Percentiles rank a stretch among this genome's conserved stretches.
phyloP scores from a whole-genome alignment of 2,329 filamentous ascomycete species.

The Trichoderma simmonsii region DNA sequence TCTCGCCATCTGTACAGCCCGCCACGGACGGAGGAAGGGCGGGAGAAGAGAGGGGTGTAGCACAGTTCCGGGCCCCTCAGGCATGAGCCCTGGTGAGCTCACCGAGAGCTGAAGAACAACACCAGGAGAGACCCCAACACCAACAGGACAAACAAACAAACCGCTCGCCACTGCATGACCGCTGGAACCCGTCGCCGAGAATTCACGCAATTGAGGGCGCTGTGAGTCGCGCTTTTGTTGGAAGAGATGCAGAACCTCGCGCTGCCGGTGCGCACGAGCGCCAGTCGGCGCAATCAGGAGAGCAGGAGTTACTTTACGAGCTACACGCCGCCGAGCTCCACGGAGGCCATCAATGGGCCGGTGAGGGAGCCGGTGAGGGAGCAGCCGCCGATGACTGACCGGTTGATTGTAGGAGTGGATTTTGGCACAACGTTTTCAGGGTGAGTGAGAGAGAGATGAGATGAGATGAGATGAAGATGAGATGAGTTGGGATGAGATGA shows the following conservation, averaged over 20 bases:
- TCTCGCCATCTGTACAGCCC: not conserved
- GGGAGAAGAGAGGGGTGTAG: not conserved
- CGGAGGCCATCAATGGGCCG: constrained; percentile 61
- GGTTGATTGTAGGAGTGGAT: constrained; percentile 74
- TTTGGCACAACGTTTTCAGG: constrained; percentile 84
- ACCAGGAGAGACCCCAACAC: not conserved
- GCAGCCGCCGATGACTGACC: constrained; percentile 53
- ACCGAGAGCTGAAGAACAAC: not conserved
- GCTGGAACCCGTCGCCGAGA: not conserved
- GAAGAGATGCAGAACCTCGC: constrained; percentile 39
- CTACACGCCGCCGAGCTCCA: constrained; percentile 53
- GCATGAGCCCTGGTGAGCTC: not conserved
- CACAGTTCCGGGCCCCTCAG: not conserved
- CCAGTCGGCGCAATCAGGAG: constrained; percentile 51
- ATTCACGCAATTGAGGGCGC: not conserved
- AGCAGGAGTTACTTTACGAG: constrained; percentile 56
- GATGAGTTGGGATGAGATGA: not conserved
- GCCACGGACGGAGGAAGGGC: not conserved
- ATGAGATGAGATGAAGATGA: not conserved
- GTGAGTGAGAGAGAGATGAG: constrained; percentile 36
- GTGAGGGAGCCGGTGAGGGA: constrained; percentile 55
- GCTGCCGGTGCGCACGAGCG: constrained; percentile 46
- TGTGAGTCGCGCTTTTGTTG: not conserved
- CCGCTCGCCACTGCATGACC: not conserved
- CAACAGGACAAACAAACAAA: not conserved